Conservation (phyloP, 345 rosid genomes). For the Erodium maritimum region DNA sequence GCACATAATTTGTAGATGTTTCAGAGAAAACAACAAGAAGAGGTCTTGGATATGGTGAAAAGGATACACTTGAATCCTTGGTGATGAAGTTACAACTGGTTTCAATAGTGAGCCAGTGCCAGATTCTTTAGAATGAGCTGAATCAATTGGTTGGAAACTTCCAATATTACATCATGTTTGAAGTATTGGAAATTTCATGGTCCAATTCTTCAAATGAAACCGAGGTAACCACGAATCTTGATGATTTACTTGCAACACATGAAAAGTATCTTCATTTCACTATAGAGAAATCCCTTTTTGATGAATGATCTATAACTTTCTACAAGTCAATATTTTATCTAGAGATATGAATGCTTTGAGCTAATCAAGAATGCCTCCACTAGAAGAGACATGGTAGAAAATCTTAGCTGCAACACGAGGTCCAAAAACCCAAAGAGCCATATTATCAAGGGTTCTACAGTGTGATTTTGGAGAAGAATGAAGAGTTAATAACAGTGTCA, state of each 20-base stretch:
- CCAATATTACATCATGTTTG: constrained; percentile 97
- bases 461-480: too few species aligned
- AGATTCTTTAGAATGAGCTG: constrained; percentile 94
- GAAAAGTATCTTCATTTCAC: constrained; percentile 82
- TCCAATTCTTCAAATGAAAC: constrained; percentile 76
- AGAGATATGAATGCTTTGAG: too few species aligned
- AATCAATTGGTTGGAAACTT: constrained; percentile 92
- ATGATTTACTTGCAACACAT: constrained; percentile 91
- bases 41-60: constrained; percentile 91
- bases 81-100: constrained; percentile 68
- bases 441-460: too few species aligned
- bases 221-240: constrained; percentile 88
- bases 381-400: too few species aligned
- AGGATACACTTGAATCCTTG: constrained; percentile 83
- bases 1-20: constrained; percentile 79
- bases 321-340: constrained; percentile 63
- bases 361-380: too few species aligned
- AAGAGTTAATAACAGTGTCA: too few species aligned
- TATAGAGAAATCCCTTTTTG: constrained; percentile 80
- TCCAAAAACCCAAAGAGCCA: too few species aligned
- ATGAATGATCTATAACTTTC: constrained; percentile 77
- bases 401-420: too few species aligned
- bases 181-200: constrained; percentile 96
- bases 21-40: constrained; percentile 84
- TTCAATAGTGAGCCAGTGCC: constrained; percentile 79